Evolutionary conservation across 163 green algal species (phyloP).

Genomic region (Smithsoniella earleae): DNA sequence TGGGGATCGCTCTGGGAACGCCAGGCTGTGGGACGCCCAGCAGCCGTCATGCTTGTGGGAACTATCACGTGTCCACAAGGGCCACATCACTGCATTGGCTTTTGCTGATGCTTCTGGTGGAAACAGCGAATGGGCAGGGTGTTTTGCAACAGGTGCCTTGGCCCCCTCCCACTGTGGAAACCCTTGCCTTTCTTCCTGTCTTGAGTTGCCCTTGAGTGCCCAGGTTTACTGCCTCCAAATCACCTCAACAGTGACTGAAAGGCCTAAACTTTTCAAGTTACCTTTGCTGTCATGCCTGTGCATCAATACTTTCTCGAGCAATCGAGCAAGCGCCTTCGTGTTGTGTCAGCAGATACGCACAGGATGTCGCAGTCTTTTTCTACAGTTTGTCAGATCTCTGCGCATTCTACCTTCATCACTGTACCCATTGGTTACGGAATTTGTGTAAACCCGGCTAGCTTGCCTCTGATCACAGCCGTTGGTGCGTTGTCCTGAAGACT

Average conservation of each 20-base stretch:
- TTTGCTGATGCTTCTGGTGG: constrained; percentile 34
- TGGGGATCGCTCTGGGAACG: constrained; percentile 49
- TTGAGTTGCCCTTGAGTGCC: no score
- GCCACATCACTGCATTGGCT: constrained; percentile 49
- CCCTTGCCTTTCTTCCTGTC: no score
- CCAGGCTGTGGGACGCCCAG: constrained; percentile 47
- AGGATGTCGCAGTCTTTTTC: no score
- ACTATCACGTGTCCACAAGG: constrained; percentile 46
- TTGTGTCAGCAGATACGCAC: no score
- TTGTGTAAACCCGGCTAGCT: no score
- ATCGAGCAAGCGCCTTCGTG: neutral
- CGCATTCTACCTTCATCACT: no score
- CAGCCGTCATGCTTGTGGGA: constrained; percentile 34
- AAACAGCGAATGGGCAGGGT: constrained; percentile 8
- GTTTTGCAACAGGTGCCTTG: constrained; percentile 28
- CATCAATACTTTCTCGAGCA: neutral
- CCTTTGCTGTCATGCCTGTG: neutral
- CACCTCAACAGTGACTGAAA: no score
- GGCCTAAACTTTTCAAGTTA: neutral
- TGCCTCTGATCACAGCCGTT: no score
- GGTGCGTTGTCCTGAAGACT: no score
- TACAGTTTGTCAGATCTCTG: no score
- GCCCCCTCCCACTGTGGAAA: constrained; percentile 19
- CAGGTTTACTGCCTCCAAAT: no score
- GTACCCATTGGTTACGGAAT: no score